These are phyloP conservation scores for Floccularia luteovirens DNA, from an alignment of 768 basidiomycete genomes.

Conservation along the genomic window DNA sequence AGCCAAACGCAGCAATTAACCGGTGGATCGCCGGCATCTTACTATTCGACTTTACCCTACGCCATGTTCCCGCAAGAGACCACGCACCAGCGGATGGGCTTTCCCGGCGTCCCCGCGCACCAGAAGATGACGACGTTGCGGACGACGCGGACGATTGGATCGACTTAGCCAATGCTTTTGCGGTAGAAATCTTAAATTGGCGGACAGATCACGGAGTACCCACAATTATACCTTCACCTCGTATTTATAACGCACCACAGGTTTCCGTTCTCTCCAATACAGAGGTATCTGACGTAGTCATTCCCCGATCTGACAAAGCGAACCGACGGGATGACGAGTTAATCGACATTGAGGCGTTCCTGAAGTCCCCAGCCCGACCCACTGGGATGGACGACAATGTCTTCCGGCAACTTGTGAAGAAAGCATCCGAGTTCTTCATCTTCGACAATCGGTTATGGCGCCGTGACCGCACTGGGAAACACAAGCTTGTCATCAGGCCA, in stretches of 20 bases:
- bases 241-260: not conserved
- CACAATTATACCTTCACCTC: too few relatives aligned
- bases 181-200: not conserved
- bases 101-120: not conserved
- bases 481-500: not conserved
- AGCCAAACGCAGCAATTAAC: not conserved
- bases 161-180: slow-evolving; percentile 1
- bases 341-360: slow-evolving; percentile 1
- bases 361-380: not conserved
- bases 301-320: not conserved
- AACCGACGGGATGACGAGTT: slow-evolving; percentile 3
- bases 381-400: not conserved
- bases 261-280: not conserved
- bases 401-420: slow-evolving; percentile 1
- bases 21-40: not conserved
- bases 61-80: not conserved
- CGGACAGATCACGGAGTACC: not conserved
- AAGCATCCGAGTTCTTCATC: not conserved
- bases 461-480: not conserved
- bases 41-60: not conserved
- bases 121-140: not conserved
- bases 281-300: not conserved
- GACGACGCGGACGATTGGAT: slow-evolving; percentile 4
- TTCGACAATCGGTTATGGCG: not conserved
- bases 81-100: not conserved